Percentiles rank a stretch among this genome's conserved stretches.
Evolutionary conservation across 305 asterid species (phyloP).

Genomic region (Fraxinus nigra): DNA sequence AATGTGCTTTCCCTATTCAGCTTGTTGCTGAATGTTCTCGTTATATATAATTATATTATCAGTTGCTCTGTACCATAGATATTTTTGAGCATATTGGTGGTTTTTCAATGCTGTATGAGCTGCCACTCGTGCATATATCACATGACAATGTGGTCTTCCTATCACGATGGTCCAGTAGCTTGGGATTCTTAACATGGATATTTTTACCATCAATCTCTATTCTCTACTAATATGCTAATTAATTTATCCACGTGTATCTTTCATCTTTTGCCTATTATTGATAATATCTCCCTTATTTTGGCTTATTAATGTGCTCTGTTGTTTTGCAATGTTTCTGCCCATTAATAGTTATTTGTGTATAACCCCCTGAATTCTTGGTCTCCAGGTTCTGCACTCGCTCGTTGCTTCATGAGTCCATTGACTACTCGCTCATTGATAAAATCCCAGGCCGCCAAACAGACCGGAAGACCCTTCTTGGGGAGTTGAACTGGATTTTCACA

Average conservation of each 20-base stretch:
- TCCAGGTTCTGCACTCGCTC: conserved; percentile 94
- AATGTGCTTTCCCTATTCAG: conserved; percentile 7
- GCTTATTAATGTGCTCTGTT: neutral
- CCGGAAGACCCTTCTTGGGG: conserved; percentile 98
- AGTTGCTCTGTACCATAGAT: conserved; percentile 17
- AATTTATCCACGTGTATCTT: neutral
- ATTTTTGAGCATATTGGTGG: conserved; percentile 4
- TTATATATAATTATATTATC: conserved; percentile 5
- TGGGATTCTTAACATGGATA: conserved; percentile 5
- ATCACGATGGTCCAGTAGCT: neutral
- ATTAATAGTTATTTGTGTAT: neutral
- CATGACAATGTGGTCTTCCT: neutral
- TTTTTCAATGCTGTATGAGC: conserved; percentile 18
- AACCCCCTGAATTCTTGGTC: conserved; percentile 13
- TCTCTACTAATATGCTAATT: neutral
- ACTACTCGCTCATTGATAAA: conserved; percentile 83
- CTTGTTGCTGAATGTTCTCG: neutral
- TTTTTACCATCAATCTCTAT: conserved; percentile 8
- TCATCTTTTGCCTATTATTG: neutral
- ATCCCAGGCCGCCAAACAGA: conserved; percentile 99
- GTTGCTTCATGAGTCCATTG: conserved; percentile 79
- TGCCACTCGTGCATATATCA: conserved; percentile 12
- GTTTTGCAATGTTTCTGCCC: neutral
- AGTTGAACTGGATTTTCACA: conserved; percentile 98
- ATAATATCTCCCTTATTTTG: neutral